Evolutionary conservation across 2,329 filamentous ascomycete genomes (phyloP), one percentile per base, ranked within the genome.

Genomic region (Aspergillus sp.): DNA sequence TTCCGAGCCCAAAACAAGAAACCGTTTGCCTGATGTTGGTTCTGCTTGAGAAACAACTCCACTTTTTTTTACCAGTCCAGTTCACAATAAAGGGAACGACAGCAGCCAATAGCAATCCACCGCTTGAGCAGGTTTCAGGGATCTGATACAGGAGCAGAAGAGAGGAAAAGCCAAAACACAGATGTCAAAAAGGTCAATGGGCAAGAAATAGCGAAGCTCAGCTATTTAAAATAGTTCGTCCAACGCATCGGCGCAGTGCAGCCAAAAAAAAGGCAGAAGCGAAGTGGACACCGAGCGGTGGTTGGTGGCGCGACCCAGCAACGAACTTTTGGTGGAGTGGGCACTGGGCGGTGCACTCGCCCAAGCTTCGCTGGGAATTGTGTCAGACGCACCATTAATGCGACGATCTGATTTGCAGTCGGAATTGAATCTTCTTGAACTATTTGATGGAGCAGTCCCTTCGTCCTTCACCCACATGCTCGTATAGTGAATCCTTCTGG

Each of bases 211-310:
- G 43, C 52, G 33, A 47, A 14, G 31, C 17, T 39, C 12, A 46
- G 41, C 41, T 45, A 37, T 53, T 46, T 54, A 54, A 52, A 47
- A 54, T 54, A 47, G 52, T 23, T 31, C 21, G 52, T 54, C 52
- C 52, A 54, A 45, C 52, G 21, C 52, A 54, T 39, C 35, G 39
- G 24, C 21, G 27, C 19, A 33, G 15, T 21, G 27, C 27, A 35
- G 23, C 21, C 43, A 45, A 27, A 45, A 31, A 19, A 48, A 48
- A 14, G 27, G 44, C 41, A 23, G 23, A 17, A 17, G 3, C 44
- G 12, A 31, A 31, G 7, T 27, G 44, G 23, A 31, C 44, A 23
- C 21, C 17, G 47, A 19, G 17, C 47, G 35, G 35, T 39, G 47
- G 35, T 50, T 40, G 47, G 47, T 50, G 47, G 47, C 35, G 47